phyloP scores from a whole-genome alignment of 176 grass and related monocot species.

The Secale cereale region DNA sequence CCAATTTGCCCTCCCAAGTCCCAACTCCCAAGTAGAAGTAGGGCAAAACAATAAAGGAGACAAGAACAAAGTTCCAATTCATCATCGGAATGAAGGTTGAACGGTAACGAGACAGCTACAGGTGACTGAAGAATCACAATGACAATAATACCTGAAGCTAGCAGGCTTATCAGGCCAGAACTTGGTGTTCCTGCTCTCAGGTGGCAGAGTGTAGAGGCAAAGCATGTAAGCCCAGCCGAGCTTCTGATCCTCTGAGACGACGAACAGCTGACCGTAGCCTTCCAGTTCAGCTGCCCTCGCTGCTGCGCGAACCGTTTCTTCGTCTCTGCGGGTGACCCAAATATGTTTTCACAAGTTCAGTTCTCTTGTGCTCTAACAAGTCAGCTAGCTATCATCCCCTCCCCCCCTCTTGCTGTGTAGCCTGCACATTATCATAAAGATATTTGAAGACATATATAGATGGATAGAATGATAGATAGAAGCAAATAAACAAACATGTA shows the following conservation, averaged over 20 bases:
- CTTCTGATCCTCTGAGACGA: constrained; percentile 53
- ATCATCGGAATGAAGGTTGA: too few relatives aligned
- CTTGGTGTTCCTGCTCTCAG: not conserved
- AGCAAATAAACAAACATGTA: not conserved
- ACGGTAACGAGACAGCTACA: not conserved
- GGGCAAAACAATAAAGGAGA: not conserved
- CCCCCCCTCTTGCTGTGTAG: too few relatives aligned
- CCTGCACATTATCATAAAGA: too few relatives aligned
- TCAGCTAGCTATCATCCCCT: too few relatives aligned
- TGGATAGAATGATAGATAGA: not conserved
- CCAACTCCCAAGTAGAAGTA: too few relatives aligned
- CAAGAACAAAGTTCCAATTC: too few relatives aligned
- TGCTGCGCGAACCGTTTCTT: constrained; percentile 3
- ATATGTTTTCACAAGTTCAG: too few relatives aligned
- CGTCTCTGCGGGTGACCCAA: constrained; percentile 19
- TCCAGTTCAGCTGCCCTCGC: not conserved
- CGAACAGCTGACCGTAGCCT: constrained; percentile 49
- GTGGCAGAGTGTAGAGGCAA: constrained; percentile 30
- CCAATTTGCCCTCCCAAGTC: not conserved
- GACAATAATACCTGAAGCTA: constrained; percentile 26
- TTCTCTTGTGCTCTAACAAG: too few relatives aligned
- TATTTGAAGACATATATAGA: not conserved
- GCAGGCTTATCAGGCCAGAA: constrained; percentile 49
- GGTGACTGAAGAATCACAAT: not conserved
- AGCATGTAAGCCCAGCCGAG: constrained; percentile 54